phyloP scores from a whole-genome alignment of 164 flowering plant genomes.

The Vitis labrusca region DNA sequence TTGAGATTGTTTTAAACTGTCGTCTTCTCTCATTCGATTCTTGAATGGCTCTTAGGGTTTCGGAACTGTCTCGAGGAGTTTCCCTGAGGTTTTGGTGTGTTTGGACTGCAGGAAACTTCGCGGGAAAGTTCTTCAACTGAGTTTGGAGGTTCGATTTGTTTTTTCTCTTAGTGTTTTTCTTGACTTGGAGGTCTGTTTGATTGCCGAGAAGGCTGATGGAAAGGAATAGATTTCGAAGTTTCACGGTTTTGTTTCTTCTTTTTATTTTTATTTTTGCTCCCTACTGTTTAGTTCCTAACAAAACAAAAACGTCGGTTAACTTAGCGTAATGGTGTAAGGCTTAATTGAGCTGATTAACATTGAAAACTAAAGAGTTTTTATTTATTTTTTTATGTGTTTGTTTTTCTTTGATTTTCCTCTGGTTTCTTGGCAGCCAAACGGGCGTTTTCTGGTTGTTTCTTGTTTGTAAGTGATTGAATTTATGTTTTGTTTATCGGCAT shows the following conservation, averaged over 20 bases:
- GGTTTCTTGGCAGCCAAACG: no score
- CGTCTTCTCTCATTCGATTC: slow-evolving; percentile 25
- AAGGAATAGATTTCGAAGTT: not conserved
- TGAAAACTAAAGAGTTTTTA: no score
- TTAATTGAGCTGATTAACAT: no score
- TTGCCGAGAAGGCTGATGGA: slow-evolving; percentile 11
- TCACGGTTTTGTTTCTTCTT: not conserved
- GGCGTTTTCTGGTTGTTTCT: no score
- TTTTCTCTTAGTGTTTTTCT: not conserved
- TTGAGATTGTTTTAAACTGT: slow-evolving; percentile 21
- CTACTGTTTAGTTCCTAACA: no score
- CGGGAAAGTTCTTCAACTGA: slow-evolving; percentile 15
- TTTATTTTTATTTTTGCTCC: not conserved
- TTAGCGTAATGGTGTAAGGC: no score
- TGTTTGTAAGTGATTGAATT: no score
- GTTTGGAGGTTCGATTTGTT: slow-evolving; percentile 2
- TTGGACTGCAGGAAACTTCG: slow-evolving; percentile 3
- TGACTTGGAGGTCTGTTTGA: slow-evolving; percentile 9
- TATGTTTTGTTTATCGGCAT: no score
- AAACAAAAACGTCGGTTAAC: no score
- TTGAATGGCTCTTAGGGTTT: slow-evolving; percentile 21
- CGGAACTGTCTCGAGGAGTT: not conserved
- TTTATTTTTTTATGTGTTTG: no score
- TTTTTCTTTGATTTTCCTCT: no score
- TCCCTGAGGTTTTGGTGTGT: not conserved